Evolutionary conservation across 257 asterid species (phyloP).

Genomic region (Echium plantagineum): DNA sequence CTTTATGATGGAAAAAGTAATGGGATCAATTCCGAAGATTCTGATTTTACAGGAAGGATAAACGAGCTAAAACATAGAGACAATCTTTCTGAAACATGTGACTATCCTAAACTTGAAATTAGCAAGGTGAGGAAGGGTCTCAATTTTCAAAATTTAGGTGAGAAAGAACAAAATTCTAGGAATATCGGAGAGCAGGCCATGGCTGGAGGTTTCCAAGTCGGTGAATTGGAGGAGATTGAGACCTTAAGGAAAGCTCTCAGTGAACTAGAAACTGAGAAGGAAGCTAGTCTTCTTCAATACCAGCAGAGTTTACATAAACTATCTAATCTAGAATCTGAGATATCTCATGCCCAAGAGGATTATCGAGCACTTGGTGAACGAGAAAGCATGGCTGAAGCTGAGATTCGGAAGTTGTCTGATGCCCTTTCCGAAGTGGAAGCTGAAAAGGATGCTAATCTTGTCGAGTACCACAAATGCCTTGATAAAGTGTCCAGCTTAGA

Average conservation of each 20-base stretch:
- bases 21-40: constrained; percentile 39
- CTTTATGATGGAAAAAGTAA: constrained; percentile 14
- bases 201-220: constrained; percentile 16
- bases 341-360: constrained; percentile 49
- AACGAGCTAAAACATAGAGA: too few relatives aligned
- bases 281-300: constrained; percentile 61
- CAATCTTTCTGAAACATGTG: too few relatives aligned
- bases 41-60: constrained; percentile 27
- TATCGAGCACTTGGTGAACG: constrained; percentile 48
- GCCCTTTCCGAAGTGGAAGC: constrained; percentile 46
- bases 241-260: constrained; percentile 58
- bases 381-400: constrained; percentile 70
- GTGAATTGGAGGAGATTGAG: constrained; percentile 48
- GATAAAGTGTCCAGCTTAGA: constrained; percentile 59
- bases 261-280: constrained; percentile 81
- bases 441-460: constrained; percentile 65
- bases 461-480: constrained; percentile 51
- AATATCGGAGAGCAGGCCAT: constrained; percentile 15
- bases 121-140: constrained; percentile 71
- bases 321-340: constrained; percentile 51
- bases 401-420: constrained; percentile 50
- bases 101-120: constrained; percentile 21
- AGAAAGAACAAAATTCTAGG: constrained; percentile 23
- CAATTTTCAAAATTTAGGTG: constrained; percentile 49
- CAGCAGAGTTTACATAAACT: constrained; percentile 52